These are phyloP conservation scores for Dissophora globulifera DNA, from an alignment of 192 early-diverging fungal genomes.

Conservation along the genomic window DNA sequence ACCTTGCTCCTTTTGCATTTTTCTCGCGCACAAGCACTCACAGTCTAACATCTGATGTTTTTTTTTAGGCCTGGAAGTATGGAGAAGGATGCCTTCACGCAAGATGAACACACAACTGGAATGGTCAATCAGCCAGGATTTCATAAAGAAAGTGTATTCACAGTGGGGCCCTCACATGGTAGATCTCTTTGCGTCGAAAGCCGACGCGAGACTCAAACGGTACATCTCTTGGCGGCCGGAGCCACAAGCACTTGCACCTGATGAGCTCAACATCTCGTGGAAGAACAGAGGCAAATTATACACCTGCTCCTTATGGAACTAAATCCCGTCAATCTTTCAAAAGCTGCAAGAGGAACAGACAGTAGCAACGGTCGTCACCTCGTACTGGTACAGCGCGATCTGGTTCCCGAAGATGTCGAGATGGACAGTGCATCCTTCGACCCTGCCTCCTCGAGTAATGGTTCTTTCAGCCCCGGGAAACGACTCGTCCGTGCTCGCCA, in stretches of 20 bases:
- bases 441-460: neutral
- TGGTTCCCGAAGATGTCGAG: slow-evolving; percentile 2
- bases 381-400: neutral
- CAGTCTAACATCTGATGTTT: too few relatives aligned
- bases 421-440: neutral
- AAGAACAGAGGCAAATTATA: neutral
- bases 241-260: neutral
- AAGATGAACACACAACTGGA: slow-evolving; percentile 17
- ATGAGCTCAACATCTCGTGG: neutral
- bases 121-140: slow-evolving; percentile 20
- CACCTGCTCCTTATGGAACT: slow-evolving; percentile 10
- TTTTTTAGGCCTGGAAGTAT: too few relatives aligned
- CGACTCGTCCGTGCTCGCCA: neutral
- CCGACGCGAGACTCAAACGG: neutral
- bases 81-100: too few relatives aligned
- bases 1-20: too few relatives aligned
- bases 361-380: slow-evolving; percentile 8
- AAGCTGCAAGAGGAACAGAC: slow-evolving; percentile 1
- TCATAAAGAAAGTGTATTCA: slow-evolving; percentile 8
- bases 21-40: too few relatives aligned
- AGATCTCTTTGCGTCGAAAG: neutral
- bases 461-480: slow-evolving; percentile 2
- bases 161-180: slow-evolving; percentile 6
- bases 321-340: neutral
- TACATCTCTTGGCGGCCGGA: slow-evolving; percentile 1